Percentiles rank a stretch among this genome's conserved stretches.
Conservation (phyloP, 495 filamentous ascomycete genomes). For the Xylaria nigripes region DNA sequence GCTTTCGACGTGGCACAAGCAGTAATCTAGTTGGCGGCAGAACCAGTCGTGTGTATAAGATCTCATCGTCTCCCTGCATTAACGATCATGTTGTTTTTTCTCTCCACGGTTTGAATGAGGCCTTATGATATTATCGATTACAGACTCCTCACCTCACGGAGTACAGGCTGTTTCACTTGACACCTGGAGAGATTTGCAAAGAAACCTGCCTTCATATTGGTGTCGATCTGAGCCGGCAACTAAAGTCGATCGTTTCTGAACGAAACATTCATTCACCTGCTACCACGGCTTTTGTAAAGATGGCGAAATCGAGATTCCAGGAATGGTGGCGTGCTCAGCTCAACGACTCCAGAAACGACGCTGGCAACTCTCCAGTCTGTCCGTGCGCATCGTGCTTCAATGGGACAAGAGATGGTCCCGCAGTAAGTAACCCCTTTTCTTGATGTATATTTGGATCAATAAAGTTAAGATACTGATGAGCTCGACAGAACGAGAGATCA, state of each 20-base stretch:
- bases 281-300: background rate
- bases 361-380: constrained; percentile 18
- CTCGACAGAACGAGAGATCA: background rate
- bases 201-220: background rate
- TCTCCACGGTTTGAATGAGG: background rate
- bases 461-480: background rate
- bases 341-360: constrained; percentile 2
- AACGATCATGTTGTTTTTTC: background rate
- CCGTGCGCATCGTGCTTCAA: constrained; percentile 25
- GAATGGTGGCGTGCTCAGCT: constrained; percentile 21
- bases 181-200: background rate
- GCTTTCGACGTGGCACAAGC: background rate
- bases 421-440: constrained; percentile 3
- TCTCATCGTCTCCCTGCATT: background rate
- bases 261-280: background rate
- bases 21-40: background rate
- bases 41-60: background rate
- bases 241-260: background rate
- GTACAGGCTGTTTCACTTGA: background rate
- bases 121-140: background rate
- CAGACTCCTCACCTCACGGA: background rate
- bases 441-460: background rate
- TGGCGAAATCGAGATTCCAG: constrained; percentile 17
- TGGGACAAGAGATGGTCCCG: constrained; percentile 10
- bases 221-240: background rate